These are phyloP conservation scores for Penicillium sp. DNA, from an alignment of 2,329 filamentous ascomycete genomes.

Conservation along the genomic window DNA sequence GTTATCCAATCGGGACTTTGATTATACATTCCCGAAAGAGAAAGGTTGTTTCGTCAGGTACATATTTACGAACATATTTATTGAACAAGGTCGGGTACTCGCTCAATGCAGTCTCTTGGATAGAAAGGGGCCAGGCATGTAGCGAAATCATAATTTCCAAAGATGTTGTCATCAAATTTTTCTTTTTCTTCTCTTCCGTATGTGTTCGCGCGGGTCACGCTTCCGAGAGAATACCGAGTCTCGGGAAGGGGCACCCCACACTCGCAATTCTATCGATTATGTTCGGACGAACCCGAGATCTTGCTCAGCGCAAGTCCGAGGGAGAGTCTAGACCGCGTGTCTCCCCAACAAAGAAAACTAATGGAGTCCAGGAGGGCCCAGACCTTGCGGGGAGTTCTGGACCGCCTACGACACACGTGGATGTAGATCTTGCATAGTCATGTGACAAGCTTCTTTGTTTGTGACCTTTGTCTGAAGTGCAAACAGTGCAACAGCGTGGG, in stretches of 20 bases:
- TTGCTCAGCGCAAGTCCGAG: not conserved
- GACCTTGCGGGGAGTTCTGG: slow-evolving; percentile 31
- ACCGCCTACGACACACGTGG: slow-evolving; percentile 20
- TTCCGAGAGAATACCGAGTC: not conserved
- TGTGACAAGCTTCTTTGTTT: not conserved
- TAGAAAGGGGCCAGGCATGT: slow-evolving; percentile 3
- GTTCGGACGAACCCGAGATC: slow-evolving; percentile 15
- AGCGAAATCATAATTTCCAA: not conserved
- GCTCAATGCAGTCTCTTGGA: slow-evolving; percentile 3
- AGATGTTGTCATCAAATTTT: not conserved
- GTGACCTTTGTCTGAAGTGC: slow-evolving; percentile 9
- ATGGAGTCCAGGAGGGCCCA: slow-evolving; percentile 29
- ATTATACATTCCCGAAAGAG: slow-evolving; percentile 4
- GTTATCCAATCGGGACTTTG: slow-evolving; percentile 9
- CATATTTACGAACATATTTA: slow-evolving; percentile 20
- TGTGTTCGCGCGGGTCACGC: not conserved
- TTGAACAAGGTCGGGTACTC: not conserved
- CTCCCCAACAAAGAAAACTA: slow-evolving; percentile 16
- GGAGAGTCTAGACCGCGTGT: slow-evolving; percentile 30
- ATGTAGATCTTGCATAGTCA: slow-evolving; percentile 9
- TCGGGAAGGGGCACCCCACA: slow-evolving; percentile 1
- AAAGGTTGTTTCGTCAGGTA: slow-evolving; percentile 19
- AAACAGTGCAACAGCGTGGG: slow-evolving; percentile 29
- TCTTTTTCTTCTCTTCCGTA: not conserved
- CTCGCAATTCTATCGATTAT: slow-evolving; percentile 1